Conservation (phyloP, 1,284 basidiomycete genomes). For the Agroathelia rolfsii region DNA sequence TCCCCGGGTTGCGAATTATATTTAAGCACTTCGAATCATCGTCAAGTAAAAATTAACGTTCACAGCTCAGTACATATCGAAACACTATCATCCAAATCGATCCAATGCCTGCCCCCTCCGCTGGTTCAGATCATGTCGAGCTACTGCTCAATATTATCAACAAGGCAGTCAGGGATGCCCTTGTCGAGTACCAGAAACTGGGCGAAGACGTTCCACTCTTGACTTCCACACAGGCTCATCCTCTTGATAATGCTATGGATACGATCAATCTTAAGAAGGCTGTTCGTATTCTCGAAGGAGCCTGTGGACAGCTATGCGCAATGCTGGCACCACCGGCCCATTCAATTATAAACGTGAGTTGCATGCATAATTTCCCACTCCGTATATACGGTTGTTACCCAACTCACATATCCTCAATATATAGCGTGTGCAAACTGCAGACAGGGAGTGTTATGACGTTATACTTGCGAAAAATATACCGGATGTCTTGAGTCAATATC, state of each 20-base stretch:
- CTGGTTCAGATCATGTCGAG: no score
- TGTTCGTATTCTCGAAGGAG: constrained; percentile 10
- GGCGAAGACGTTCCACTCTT: constrained; percentile 10
- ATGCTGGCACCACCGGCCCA: constrained; percentile 11
- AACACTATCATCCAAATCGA: no score
- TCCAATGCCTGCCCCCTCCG: no score
- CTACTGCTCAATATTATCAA: constrained; percentile 11
- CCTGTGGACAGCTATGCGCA: constrained; percentile 11
- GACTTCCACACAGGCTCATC: constrained; percentile 3
- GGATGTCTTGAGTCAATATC: no score
- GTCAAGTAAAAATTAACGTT: no score
- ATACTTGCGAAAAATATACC: no score
- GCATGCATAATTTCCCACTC: background rate
- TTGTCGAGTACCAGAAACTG: constrained; percentile 10
- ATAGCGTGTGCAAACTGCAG: constrained; percentile 15
- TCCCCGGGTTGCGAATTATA: no score
- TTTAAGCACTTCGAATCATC: no score
- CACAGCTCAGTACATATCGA: no score
- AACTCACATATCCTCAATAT: background rate
- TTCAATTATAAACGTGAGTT: no score
- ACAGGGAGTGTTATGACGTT: no score
- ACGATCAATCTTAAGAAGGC: constrained; percentile 10
- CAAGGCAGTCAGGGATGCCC: constrained; percentile 7
- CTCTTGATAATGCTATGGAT: constrained; percentile 6
- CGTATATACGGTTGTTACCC: background rate